phyloP scores from a whole-genome alignment of 2,329 filamentous ascomycete species.

The Exophiala calicioides region DNA sequence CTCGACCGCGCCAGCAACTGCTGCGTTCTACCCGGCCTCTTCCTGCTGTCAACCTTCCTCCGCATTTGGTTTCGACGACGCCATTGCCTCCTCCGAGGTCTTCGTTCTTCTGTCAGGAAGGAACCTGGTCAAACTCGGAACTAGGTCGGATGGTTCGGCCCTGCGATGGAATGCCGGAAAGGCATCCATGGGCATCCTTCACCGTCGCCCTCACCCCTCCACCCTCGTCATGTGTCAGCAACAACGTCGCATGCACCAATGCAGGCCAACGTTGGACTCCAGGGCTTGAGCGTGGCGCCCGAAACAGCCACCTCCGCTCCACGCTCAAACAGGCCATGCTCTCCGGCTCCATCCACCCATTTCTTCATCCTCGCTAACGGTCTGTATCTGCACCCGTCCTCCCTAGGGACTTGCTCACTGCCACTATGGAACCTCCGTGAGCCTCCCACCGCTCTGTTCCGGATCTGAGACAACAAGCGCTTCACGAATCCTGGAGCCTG shows the following conservation, averaged over 20 bases:
- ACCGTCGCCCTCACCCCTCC: background rate
- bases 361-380: background rate
- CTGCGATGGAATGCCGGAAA: too few relatives aligned
- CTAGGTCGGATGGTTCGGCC: too few relatives aligned
- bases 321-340: slow-evolving; percentile 14
- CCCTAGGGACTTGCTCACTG: too few relatives aligned
- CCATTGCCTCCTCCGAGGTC: background rate
- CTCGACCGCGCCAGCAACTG: too few relatives aligned
- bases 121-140: too few relatives aligned
- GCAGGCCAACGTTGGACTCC: too few relatives aligned
- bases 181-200: background rate
- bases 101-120: background rate
- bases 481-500: background rate
- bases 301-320: slow-evolving; percentile 5
- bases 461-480: background rate
- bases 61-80: too few relatives aligned
- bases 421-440: too few relatives aligned
- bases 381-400: background rate
- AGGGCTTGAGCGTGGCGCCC: too few relatives aligned
- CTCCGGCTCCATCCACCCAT: slow-evolving; percentile 1
- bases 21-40: too few relatives aligned
- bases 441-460: too few relatives aligned
- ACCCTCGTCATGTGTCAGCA: slow-evolving; percentile 5
- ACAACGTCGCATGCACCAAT: slow-evolving; percentile 2
- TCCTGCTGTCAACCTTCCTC: too few relatives aligned